These are phyloP conservation scores for Naganishia albida DNA, from an alignment of 1,284 basidiomycete species.

Conservation along the genomic window DNA sequence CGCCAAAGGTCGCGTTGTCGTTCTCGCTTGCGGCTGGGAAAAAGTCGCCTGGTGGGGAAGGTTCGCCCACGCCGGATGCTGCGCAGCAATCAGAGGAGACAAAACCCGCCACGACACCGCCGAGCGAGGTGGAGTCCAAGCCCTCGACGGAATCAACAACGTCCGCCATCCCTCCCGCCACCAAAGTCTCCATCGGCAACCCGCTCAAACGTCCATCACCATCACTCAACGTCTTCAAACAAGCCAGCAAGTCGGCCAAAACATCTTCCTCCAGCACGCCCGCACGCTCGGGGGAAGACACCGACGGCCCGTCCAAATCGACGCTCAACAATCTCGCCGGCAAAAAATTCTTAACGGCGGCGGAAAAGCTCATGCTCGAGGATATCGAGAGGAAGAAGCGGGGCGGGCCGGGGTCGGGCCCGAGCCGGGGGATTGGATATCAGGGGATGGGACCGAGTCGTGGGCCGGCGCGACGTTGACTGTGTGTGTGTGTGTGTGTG, in stretches of 20 bases:
- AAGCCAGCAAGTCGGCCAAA: constrained; percentile 57
- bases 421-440: constrained; percentile 32
- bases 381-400: constrained; percentile 80
- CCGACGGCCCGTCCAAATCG: constrained; percentile 52
- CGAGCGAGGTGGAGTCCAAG: constrained; percentile 22
- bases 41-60: constrained; percentile 28
- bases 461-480: constrained; percentile 29
- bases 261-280: constrained; percentile 56
- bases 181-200: constrained; percentile 39
- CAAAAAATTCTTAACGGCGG: constrained; percentile 66
- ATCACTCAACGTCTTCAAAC: constrained; percentile 68
- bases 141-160: constrained; percentile 5
- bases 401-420: constrained; percentile 57
- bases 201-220: constrained; percentile 56
- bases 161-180: constrained; percentile 20
- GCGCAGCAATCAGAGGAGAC: constrained; percentile 9
- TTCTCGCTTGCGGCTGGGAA: constrained; percentile 5
- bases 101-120: not conserved
- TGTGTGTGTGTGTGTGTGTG: not conserved
- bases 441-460: constrained; percentile 33
- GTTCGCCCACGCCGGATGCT: not conserved
- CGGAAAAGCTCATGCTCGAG: constrained; percentile 81
- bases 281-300: constrained; percentile 43
- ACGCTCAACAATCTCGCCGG: constrained; percentile 48
- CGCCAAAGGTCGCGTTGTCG: constrained; percentile 37